A percentile compares a stretch with the other conserved stretches of the same genome.
These are phyloP conservation scores for Paramecium sexaurelia DNA, from an alignment of 73 alveolate genomes.

Conservation along the genomic window DNA sequence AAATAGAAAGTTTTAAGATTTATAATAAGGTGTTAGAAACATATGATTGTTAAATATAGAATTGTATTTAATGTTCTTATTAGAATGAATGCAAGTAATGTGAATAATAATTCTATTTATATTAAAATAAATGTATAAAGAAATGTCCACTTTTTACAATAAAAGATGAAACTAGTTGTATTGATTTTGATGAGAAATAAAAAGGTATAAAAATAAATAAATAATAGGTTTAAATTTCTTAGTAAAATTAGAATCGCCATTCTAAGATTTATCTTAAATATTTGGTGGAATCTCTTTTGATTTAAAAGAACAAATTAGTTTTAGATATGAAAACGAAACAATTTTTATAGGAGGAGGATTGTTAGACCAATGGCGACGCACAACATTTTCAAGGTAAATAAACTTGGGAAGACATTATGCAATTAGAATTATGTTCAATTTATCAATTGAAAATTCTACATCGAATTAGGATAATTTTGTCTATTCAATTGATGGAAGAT, in stretches of 20 bases:
- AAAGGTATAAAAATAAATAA: background rate
- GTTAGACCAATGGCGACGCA: background rate
- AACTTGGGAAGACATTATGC: background rate
- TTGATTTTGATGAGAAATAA: background rate
- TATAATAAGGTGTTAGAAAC: background rate
- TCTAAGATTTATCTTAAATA: background rate
- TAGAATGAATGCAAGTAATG: background rate
- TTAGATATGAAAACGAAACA: background rate
- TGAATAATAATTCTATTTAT: background rate
- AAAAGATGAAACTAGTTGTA: background rate
- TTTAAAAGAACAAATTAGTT: background rate
- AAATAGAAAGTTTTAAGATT: background rate
- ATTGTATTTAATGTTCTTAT: background rate
- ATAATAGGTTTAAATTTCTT: background rate
- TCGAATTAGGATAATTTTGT: background rate
- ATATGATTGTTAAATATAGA: background rate
- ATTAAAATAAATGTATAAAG: background rate
- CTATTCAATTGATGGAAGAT: conserved; percentile 3
- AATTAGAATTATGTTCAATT: background rate
- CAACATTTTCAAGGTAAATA: background rate
- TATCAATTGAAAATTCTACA: background rate
- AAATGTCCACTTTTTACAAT: background rate
- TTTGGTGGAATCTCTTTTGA: background rate
- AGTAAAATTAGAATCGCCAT: background rate
- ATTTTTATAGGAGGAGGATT: conserved; percentile 10